Evolutionary conservation across 345 rosid genomes (phyloP).

Genomic region (Excoecaria cochinchinensis): DNA sequence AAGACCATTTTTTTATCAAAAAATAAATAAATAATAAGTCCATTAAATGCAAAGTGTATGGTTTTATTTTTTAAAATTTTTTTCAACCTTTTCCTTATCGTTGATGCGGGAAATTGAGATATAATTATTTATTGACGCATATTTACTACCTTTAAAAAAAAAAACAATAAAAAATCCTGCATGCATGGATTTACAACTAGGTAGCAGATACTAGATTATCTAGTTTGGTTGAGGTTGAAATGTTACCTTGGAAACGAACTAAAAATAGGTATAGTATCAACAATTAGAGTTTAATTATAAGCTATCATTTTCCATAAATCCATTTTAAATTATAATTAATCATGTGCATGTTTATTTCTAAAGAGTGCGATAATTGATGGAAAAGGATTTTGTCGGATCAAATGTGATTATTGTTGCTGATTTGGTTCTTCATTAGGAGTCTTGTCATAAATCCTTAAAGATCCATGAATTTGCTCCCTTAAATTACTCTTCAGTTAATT

Average conservation of each 20-base stretch:
- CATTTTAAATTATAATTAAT: background rate
- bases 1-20: too few species aligned
- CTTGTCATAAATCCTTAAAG: too few species aligned
- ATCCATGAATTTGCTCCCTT: too few species aligned
- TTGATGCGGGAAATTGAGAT: too few species aligned
- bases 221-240: background rate
- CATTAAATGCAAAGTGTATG: background rate
- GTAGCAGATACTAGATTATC: background rate
- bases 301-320: conserved; percentile 2
- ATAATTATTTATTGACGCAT: too few species aligned
- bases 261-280: too few species aligned
- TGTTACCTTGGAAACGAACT: background rate
- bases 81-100: too few species aligned
- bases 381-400: background rate
- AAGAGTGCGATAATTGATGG: background rate
- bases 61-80: too few species aligned
- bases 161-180: background rate
- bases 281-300: background rate
- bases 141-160: background rate
- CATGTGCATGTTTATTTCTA: background rate
- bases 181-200: background rate
- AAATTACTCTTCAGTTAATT: background rate
- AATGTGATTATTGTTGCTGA: background rate
- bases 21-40: too few species aligned
- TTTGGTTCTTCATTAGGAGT: background rate